phyloP scores from a whole-genome alignment of 2,329 filamentous ascomycete species.

The Trichophyton simii region DNA sequence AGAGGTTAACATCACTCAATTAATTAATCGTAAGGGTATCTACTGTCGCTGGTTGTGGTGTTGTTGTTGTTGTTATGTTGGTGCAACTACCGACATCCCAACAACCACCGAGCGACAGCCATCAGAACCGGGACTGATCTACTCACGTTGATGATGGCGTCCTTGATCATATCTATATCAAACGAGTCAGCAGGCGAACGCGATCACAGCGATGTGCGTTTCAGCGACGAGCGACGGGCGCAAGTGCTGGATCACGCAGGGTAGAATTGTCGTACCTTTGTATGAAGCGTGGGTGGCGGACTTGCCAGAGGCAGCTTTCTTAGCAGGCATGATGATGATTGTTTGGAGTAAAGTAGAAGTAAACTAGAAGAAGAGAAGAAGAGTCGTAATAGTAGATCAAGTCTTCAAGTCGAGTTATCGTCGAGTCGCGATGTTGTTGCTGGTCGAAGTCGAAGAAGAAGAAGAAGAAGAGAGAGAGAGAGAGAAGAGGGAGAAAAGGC shows the following conservation, averaged over 20 bases:
- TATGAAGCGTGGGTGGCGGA: constrained; percentile 50
- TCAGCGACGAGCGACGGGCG: constrained; percentile 34
- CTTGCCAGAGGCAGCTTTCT: constrained; percentile 45
- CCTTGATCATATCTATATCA: constrained; percentile 57
- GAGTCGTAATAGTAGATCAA: constrained; percentile 3
- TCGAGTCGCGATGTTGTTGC: not conserved
- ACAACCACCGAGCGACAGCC: not conserved
- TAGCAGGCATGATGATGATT: constrained; percentile 48
- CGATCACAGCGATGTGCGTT: constrained; percentile 35
- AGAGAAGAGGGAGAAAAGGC: constrained; percentile 24
- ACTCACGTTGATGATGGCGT: constrained; percentile 59
- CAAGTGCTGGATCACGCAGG: not conserved
- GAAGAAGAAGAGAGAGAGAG: constrained; percentile 18
- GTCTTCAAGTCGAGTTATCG: not conserved
- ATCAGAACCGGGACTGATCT: constrained; percentile 24
- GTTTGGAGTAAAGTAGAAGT: not conserved
- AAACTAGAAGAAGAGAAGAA: constrained; percentile 12
- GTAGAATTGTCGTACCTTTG: constrained; percentile 41
- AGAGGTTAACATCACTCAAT: constrained; percentile 32
- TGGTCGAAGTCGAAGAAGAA: constrained; percentile 1
- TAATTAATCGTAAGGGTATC: not conserved
- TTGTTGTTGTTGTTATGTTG: not conserved
- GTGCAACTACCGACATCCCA: no score
- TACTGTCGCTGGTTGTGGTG: not conserved
- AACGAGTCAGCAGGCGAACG: constrained; percentile 41